Evolutionary conservation across 208 protist species (phyloP).

Genomic region (Trypanosoma platydactyli): DNA sequence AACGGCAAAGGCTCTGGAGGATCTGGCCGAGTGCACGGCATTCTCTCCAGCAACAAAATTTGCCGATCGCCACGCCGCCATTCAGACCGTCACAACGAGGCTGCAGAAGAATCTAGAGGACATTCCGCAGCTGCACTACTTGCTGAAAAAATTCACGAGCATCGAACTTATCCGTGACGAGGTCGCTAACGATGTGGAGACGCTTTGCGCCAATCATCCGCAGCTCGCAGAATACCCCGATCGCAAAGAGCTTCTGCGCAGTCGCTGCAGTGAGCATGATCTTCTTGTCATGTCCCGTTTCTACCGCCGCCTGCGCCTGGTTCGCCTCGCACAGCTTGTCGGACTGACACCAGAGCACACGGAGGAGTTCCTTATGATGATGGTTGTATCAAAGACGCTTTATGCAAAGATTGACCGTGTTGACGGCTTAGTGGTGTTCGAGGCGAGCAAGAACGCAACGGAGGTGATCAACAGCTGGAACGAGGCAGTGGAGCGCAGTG

Average conservation of each 20-base stretch:
- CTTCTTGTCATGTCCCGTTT: conserved; percentile 93
- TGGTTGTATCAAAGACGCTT: conserved; percentile 90
- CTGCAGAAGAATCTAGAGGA: conserved; percentile 75
- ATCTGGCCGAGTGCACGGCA: conserved; percentile 73
- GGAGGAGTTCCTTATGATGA: conserved; percentile 91
- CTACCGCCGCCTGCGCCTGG: conserved; percentile 92
- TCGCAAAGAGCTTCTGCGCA: conserved; percentile 76
- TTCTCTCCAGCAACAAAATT: conserved; percentile 72
- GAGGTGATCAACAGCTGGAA: conserved; percentile 92
- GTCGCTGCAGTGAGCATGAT: conserved; percentile 96
- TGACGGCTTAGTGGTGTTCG: conserved; percentile 91
- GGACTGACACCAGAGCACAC: conserved; percentile 83
- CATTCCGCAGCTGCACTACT: conserved; percentile 59
- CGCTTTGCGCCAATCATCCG: conserved; percentile 64
- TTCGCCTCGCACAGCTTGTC: conserved; percentile 90
- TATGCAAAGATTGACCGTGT: conserved; percentile 95
- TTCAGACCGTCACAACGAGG: conserved; percentile 47
- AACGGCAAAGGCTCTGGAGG: conserved; percentile 79
- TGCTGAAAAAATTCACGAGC: conserved; percentile 83
- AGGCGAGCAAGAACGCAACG: conserved; percentile 81
- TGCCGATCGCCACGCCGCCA: conserved; percentile 45
- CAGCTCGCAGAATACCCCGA: conserved; percentile 60
- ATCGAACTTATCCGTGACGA: conserved; percentile 86
- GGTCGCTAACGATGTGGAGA: conserved; percentile 51
- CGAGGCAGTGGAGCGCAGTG: conserved; percentile 79